These are phyloP conservation scores for Dysphania ambrosioides DNA, from an alignment of 148 eudicot species.

Conservation along the genomic window DNA sequence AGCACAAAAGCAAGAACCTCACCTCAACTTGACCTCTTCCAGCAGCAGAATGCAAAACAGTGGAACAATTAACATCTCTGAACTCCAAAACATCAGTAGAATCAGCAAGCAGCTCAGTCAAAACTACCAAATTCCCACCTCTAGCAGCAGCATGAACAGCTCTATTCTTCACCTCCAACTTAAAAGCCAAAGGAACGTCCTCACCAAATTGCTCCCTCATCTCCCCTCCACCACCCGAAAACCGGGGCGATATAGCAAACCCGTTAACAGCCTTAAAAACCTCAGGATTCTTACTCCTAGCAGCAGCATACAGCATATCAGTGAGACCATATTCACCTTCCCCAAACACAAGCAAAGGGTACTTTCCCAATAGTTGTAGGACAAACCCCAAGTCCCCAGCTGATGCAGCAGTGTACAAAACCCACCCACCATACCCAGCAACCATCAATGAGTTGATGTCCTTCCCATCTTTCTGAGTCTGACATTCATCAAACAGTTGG, in stretches of 20 bases:
- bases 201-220: conserved; percentile 35
- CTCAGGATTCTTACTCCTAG: conserved; percentile 63
- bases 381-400: conserved; percentile 82
- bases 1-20: background rate
- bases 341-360: conserved; percentile 87
- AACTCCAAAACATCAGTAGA: conserved; percentile 50
- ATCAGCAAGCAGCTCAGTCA: conserved; percentile 56
- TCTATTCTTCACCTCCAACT: conserved; percentile 75
- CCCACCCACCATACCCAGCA: conserved; percentile 94
- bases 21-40: conserved; percentile 90
- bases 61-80: conserved; percentile 65
- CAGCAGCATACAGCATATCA: conserved; percentile 90
- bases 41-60: conserved; percentile 85
- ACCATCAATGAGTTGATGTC: conserved; percentile 51
- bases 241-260: conserved; percentile 71
- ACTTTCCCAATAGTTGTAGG: conserved; percentile 40
- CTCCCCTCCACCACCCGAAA: conserved; percentile 35
- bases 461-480: conserved; percentile 28
- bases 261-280: conserved; percentile 68
- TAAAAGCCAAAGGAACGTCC: conserved; percentile 58
- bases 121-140: conserved; percentile 72
- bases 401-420: conserved; percentile 87
- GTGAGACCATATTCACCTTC: conserved; percentile 96
- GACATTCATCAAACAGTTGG: conserved; percentile 55
- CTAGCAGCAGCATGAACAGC: conserved; percentile 91